Evolutionary conservation across 2,329 filamentous ascomycete genomes (phyloP).

Genomic region (Pseudogymnoascus sp.): DNA sequence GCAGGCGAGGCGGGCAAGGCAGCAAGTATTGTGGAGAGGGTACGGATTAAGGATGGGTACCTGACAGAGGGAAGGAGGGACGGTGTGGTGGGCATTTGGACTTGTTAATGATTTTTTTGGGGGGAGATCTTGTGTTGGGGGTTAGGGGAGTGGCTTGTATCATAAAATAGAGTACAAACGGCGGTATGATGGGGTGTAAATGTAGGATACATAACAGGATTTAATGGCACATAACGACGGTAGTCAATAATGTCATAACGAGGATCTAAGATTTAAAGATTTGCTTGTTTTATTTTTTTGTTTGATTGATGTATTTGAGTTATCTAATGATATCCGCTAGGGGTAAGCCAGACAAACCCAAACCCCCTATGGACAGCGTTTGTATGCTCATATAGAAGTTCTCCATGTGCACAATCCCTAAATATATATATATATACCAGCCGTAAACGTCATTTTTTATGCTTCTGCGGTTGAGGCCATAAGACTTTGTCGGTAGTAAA

Average conservation of each 20-base stretch:
- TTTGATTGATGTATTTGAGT: not conserved
- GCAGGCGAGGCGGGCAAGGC: conserved; percentile 52
- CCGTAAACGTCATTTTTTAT: conserved; percentile 3
- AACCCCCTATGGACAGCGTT: not conserved
- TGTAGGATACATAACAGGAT: conserved; percentile 5
- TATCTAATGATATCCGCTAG: not conserved
- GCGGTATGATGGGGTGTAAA: not conserved
- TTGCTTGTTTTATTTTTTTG: not conserved
- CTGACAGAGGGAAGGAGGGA: conserved; percentile 82
- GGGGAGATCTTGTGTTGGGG: not conserved
- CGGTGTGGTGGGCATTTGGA: conserved; percentile 86
- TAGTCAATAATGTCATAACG: not conserved
- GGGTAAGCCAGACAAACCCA: not conserved
- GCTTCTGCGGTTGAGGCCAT: not conserved
- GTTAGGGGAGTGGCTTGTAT: not conserved
- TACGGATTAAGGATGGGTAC: conserved; percentile 89
- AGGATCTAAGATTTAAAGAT: not conserved
- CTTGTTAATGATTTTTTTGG: conserved; percentile 42
- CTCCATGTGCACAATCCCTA: conserved; percentile 2
- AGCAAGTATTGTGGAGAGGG: conserved; percentile 68
- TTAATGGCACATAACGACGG: not conserved
- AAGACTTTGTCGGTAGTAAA: conserved; percentile 4
- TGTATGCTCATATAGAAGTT: conserved; percentile 1
- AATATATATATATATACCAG: conserved; percentile 6
- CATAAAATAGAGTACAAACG: not conserved